Evolutionary conservation across 2,329 filamentous ascomycete genomes (phyloP).

Genomic region (Talaromyces funiculosus): DNA sequence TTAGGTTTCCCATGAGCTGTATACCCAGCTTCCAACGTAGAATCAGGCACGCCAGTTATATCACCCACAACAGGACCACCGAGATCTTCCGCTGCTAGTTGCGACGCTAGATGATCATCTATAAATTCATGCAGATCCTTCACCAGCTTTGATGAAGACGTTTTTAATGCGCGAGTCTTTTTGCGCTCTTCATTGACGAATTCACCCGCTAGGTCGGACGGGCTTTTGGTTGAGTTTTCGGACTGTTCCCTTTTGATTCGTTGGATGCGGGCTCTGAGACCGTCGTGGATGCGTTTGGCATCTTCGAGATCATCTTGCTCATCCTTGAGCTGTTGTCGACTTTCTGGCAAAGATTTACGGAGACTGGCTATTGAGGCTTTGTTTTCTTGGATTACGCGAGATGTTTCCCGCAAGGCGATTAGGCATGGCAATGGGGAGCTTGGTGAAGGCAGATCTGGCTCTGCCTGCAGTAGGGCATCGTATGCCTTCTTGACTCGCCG

Average conservation of each 20-base stretch:
- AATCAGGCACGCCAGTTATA: conserved; percentile 58
- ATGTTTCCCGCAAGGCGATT: conserved; percentile 63
- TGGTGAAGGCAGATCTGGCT: conserved; percentile 61
- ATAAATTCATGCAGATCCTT: conserved; percentile 65
- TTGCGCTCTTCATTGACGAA: conserved; percentile 56
- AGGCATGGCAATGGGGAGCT: conserved; percentile 66
- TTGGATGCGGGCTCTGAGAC: conserved; percentile 54
- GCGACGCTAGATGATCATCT: conserved; percentile 61
- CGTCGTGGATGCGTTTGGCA: conserved; percentile 40
- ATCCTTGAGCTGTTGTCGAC: conserved; percentile 36
- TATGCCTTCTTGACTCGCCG: conserved; percentile 59
- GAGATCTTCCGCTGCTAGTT: conserved; percentile 77
- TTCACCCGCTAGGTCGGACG: conserved; percentile 58
- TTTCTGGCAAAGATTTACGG: conserved; percentile 34
- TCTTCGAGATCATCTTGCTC: conserved; percentile 47
- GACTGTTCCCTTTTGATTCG: conserved; percentile 54
- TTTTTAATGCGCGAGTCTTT: conserved; percentile 56
- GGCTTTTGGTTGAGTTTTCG: conserved; percentile 53
- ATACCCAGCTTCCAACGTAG: conserved; percentile 48
- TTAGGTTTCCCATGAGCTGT: conserved; percentile 47
- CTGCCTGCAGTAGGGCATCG: conserved; percentile 54
- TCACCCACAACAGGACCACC: conserved; percentile 79
- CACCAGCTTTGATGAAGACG: conserved; percentile 56
- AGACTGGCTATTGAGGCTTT: conserved; percentile 51
- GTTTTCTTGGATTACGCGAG: conserved; percentile 60